Evolutionary conservation across 2,329 filamentous ascomycete species (phyloP).

Genomic region (Basipetospora chlamydospora): DNA sequence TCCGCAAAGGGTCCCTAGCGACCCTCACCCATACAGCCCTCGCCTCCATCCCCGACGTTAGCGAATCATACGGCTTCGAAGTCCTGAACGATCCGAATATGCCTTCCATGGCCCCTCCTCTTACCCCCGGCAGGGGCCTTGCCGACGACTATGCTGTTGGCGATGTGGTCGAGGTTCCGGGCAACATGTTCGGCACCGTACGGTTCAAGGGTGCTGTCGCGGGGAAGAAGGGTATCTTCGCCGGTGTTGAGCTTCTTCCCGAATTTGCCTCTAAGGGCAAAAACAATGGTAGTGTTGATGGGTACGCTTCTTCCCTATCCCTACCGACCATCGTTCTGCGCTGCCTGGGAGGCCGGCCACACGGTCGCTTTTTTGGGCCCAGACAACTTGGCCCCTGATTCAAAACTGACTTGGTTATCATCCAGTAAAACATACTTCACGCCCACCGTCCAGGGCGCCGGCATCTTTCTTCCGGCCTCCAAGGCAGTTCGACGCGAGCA

Average conservation of each 20-base stretch:
- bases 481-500: constrained; percentile 60
- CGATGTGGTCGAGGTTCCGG: constrained; percentile 80
- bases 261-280: constrained; percentile 78
- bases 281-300: constrained; percentile 92
- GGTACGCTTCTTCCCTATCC: constrained; percentile 37
- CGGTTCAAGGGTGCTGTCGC: constrained; percentile 78
- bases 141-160: constrained; percentile 52
- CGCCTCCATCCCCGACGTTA: constrained; percentile 52
- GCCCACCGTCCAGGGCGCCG: constrained; percentile 63
- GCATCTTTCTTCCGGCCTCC: constrained; percentile 82
- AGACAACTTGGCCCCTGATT: background rate
- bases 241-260: constrained; percentile 73
- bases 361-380: background rate
- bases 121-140: constrained; percentile 36
- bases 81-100: constrained; percentile 22
- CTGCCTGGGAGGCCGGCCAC: too few species aligned
- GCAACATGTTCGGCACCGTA: constrained; percentile 79
- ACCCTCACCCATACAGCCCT: constrained; percentile 51
- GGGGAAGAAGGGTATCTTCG: constrained; percentile 83
- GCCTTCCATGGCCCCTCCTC: constrained; percentile 36
- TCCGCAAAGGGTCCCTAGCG: constrained; percentile 58
- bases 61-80: constrained; percentile 46
- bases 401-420: too few species aligned
- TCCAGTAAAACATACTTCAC: constrained; percentile 61
- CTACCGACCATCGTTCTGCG: constrained; percentile 2